These are phyloP conservation scores for Albatrellus sp. DNA, from an alignment of 1,284 basidiomycete species.

Conservation along the genomic window DNA sequence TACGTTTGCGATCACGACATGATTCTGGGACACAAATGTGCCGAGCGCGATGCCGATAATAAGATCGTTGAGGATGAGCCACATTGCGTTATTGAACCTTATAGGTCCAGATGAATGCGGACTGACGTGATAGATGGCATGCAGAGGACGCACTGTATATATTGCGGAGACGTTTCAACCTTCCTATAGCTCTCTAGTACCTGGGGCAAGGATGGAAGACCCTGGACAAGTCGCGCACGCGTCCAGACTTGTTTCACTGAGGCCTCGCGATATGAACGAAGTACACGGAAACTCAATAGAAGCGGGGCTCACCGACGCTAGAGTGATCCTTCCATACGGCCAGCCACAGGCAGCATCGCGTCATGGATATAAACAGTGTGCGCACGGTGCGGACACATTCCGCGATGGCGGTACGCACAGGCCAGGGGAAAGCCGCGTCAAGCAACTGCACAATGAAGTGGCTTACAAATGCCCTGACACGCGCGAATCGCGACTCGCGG, in stretches of 20 bases:
- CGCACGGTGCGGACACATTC: no score
- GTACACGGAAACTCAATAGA: background rate
- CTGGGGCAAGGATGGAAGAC: conserved; percentile 5
- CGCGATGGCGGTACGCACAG: background rate
- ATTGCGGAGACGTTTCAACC: conserved; percentile 21
- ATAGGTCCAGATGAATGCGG: background rate
- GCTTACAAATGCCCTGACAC: background rate
- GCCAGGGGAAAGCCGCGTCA: background rate
- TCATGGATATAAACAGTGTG: background rate
- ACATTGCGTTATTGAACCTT: conserved; percentile 86
- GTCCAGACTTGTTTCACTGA: conserved; percentile 9
- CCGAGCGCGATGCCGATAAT: conserved; percentile 70
- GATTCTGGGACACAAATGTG: conserved; percentile 56
- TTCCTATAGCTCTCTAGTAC: conserved; percentile 9
- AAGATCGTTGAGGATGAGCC: conserved; percentile 86
- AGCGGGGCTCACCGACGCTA: no score
- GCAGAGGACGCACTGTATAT: conserved; percentile 39
- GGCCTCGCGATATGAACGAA: background rate
- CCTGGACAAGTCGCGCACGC: conserved; percentile 6
- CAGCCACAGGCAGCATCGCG: background rate
- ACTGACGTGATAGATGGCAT: conserved; percentile 4
- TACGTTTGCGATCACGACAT: conserved; percentile 24
- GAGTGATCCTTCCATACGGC: background rate
- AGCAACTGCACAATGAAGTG: conserved; percentile 2
- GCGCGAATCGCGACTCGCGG: conserved; percentile 9